phyloP scores from a whole-genome alignment of 2,329 filamentous ascomycete species.

The Chrysosporium keratinophilum region DNA sequence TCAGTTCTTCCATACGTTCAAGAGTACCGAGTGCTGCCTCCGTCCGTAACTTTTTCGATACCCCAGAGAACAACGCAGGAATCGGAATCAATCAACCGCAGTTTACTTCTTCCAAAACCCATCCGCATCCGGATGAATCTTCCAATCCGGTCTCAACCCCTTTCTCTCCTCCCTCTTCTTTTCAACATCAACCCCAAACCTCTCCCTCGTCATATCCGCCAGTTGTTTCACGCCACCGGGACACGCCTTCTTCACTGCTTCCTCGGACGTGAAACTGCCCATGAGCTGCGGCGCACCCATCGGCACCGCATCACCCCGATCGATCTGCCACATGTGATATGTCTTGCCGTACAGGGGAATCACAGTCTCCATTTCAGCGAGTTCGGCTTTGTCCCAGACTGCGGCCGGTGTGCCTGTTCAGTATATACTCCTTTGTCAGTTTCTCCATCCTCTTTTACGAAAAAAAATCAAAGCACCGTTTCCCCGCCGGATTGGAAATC shows the following conservation, averaged over 20 bases:
- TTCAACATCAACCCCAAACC: constrained; percentile 43
- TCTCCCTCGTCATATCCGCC: constrained; percentile 43
- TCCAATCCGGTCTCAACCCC: constrained; percentile 20
- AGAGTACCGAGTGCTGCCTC: no score
- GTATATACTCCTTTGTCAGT: background rate
- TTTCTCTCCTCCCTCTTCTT: constrained; percentile 46
- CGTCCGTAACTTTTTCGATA: no score
- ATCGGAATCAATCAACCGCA: background rate
- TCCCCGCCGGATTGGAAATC: background rate
- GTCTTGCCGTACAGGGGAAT: constrained; percentile 69
- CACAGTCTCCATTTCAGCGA: constrained; percentile 67
- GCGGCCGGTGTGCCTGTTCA: constrained; percentile 37
- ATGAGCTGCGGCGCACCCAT: constrained; percentile 54
- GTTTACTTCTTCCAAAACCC: constrained; percentile 21
- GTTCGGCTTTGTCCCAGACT: constrained; percentile 67
- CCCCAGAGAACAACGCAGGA: background rate
- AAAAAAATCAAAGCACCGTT: background rate
- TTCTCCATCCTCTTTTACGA: background rate
- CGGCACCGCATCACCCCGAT: constrained; percentile 57
- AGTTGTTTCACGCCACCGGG: constrained; percentile 27
- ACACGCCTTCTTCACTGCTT: constrained; percentile 20
- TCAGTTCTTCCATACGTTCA: no score
- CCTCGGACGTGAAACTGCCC: constrained; percentile 44
- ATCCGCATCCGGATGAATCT: constrained; percentile 32
- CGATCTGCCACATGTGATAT: constrained; percentile 79